phyloP scores from a whole-genome alignment of 2,329 filamentous ascomycete species.

The Keithomyces neogunnii region DNA sequence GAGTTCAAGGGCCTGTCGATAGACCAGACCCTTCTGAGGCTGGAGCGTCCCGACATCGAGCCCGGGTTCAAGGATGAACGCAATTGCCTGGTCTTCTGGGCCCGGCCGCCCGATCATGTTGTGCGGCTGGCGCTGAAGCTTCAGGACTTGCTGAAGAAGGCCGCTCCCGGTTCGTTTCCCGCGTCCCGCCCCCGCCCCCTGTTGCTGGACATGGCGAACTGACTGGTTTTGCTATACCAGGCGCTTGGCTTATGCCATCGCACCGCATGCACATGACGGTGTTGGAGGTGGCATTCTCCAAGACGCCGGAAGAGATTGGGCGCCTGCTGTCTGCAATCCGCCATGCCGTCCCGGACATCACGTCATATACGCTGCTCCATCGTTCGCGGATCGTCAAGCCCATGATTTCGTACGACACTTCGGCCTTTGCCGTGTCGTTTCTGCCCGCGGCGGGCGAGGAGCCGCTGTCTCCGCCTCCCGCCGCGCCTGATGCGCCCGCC shows the following conservation, averaged over 20 bases:
- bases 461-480: slow-evolving; percentile 26
- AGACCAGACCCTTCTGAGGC: slow-evolving; percentile 65
- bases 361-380: slow-evolving; percentile 57
- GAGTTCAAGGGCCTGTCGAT: slow-evolving; percentile 64
- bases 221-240: slow-evolving; percentile 30
- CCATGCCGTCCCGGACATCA: slow-evolving; percentile 48
- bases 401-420: slow-evolving; percentile 72
- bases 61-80: slow-evolving; percentile 66
- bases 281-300: slow-evolving; percentile 76
- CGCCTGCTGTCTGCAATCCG: slow-evolving; percentile 50
- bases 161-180: slow-evolving; percentile 57
- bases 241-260: slow-evolving; percentile 78
- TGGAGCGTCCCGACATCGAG: slow-evolving; percentile 55
- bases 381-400: slow-evolving; percentile 74
- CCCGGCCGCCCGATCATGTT: slow-evolving; percentile 67
- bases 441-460: slow-evolving; percentile 65
- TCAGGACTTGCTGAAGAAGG: slow-evolving; percentile 55
- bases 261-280: slow-evolving; percentile 76
- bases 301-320: slow-evolving; percentile 60
- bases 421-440: slow-evolving; percentile 81
- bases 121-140: slow-evolving; percentile 58
- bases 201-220: too few relatives aligned
- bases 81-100: slow-evolving; percentile 84
- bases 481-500: slow-evolving; percentile 24
- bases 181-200: background rate